These are phyloP conservation scores for Dactylorhiza incarnata DNA, from an alignment of 106 monocot species.

Conservation along the genomic window DNA sequence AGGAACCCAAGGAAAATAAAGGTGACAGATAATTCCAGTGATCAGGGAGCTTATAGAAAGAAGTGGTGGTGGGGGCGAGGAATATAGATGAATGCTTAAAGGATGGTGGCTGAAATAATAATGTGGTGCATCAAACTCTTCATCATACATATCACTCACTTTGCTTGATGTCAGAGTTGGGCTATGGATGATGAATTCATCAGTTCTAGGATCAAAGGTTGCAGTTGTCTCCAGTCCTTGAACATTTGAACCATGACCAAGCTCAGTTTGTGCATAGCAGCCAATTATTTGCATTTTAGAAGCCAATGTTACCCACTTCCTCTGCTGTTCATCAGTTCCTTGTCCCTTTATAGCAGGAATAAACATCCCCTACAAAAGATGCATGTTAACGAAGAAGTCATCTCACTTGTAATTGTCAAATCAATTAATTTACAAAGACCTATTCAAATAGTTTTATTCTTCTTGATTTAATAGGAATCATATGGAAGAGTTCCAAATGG, in stretches of 20 bases:
- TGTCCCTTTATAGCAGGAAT: slow-evolving; percentile 89
- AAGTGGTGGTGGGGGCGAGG: background rate
- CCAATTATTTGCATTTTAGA: slow-evolving; percentile 92
- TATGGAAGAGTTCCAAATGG: too few relatives aligned
- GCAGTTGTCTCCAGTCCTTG: slow-evolving; percentile 99
- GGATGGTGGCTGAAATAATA: background rate
- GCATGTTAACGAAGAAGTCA: too few relatives aligned
- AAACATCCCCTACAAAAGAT: slow-evolving; percentile 78
- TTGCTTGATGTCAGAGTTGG: slow-evolving; percentile 96
- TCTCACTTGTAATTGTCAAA: too few relatives aligned
- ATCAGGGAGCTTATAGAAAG: background rate
- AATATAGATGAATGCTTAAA: background rate
- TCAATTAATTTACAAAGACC: too few relatives aligned
- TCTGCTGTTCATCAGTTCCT: slow-evolving; percentile 89
- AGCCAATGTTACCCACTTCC: slow-evolving; percentile 87
- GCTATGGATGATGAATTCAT: slow-evolving; percentile 98
- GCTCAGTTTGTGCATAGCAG: slow-evolving; percentile 98
- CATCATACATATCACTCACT: slow-evolving; percentile 28
- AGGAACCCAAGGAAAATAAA: background rate
- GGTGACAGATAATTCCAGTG: background rate
- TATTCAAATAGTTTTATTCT: too few relatives aligned
- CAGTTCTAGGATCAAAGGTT: slow-evolving; percentile 81
- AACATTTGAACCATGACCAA: slow-evolving; percentile 98
- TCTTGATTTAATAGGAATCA: too few relatives aligned
- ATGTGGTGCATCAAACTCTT: background rate